These are phyloP conservation scores for Pestalotiopsis sp. DNA, from an alignment of 2,329 filamentous ascomycete species.

Conservation along the genomic window DNA sequence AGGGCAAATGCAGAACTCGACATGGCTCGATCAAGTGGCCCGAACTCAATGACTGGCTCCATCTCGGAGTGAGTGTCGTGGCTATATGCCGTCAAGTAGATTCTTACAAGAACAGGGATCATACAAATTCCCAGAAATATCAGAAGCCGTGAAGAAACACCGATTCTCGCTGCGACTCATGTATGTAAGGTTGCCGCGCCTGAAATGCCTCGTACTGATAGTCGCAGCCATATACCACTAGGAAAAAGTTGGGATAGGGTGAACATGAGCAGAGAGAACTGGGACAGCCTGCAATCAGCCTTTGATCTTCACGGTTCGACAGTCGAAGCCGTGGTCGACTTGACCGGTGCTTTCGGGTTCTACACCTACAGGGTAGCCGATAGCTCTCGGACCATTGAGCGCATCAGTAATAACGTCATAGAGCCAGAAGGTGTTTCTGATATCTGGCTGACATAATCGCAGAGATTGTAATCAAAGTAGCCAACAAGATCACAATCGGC, in stretches of 20 bases:
- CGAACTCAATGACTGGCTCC: not conserved
- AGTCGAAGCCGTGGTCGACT: not conserved
- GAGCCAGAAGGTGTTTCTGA: not conserved
- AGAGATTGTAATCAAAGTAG: not conserved
- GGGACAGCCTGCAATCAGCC: not conserved
- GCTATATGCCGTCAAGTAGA: accelerated
- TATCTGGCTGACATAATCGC: not conserved
- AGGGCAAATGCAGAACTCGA: not conserved
- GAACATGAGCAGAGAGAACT: not conserved
- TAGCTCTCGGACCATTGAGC: not conserved
- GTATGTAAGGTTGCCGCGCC: not conserved
- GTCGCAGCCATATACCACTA: not conserved
- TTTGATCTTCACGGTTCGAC: not conserved
- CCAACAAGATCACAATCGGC: conserved; percentile 4
- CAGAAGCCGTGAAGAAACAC: not conserved
- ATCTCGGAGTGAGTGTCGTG: not conserved
- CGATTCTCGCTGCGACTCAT: not conserved
- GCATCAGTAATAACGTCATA: not conserved
- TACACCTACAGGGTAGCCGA: not conserved
- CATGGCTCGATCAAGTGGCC: not conserved
- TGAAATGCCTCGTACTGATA: not conserved
- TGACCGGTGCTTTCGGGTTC: not conserved
- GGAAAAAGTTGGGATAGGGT: not conserved
- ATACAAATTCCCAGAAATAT: not conserved
- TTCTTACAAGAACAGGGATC: not conserved